Conservation (phyloP, 495 filamentous ascomycete genomes). For the Friedmanniomyces simplex region DNA sequence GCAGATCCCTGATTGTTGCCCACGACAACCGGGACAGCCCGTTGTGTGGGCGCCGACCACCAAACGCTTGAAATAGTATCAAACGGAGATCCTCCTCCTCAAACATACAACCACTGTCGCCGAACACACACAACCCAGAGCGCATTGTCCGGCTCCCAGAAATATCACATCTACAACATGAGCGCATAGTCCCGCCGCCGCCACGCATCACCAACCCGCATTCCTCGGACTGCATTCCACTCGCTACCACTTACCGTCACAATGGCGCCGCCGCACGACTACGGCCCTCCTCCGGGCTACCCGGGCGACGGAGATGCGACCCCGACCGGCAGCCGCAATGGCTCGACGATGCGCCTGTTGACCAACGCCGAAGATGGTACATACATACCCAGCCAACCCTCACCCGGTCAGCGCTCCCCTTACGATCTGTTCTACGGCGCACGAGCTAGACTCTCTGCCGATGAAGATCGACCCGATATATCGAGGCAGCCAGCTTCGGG, state of each 20-base stretch:
- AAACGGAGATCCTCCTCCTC: too few relatives aligned
- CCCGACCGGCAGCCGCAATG: constrained; percentile 31
- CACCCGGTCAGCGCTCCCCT: constrained; percentile 2
- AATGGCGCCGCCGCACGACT: constrained; percentile 5
- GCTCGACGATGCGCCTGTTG: constrained; percentile 51
- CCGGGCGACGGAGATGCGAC: constrained; percentile 16
- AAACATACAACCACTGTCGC: too few relatives aligned
- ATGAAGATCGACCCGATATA: background rate
- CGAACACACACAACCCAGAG: too few relatives aligned
- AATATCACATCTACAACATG: background rate
- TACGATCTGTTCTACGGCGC: constrained; percentile 15
- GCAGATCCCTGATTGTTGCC: too few relatives aligned
- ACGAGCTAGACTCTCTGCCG: constrained; percentile 5
- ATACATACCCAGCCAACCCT: constrained; percentile 2
- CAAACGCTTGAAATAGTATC: too few relatives aligned
- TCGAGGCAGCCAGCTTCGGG: background rate
- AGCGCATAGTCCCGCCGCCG: background rate
- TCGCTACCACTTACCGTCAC: constrained; percentile 6
- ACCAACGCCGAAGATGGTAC: constrained; percentile 40
- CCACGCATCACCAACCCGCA: background rate
- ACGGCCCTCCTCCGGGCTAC: constrained; percentile 18
- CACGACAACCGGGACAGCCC: too few relatives aligned
- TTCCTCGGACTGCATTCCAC: constrained; percentile 15
- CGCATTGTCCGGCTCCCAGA: too few relatives aligned
- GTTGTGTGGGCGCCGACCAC: too few relatives aligned